Base-by-base conservation (phyloP, 768 basidiomycete species). In the Termitomyces sp. region DNA sequence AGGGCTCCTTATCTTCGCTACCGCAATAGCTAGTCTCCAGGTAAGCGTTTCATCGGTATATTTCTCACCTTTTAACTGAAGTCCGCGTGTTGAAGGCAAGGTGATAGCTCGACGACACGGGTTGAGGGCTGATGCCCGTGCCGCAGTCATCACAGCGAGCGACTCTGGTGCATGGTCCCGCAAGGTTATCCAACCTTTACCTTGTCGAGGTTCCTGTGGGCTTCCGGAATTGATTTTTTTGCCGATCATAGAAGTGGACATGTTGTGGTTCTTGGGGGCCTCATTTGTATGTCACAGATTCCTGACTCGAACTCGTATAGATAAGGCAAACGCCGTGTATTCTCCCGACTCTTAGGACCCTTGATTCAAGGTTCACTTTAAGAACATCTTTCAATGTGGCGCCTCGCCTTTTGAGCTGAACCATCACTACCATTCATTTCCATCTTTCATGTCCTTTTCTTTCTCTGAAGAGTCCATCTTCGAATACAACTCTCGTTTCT, bases 361-460 rank as follows among this genome's bases (percentile, higher is more conserved):
- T 57, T 32, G 2, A 53, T 49, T 61, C 41, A 50, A 54, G 41
- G 44, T 46, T 48, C 41, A 16, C 26, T 29, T 44, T 20, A 26
- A 43, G 24, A 14, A 13, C 27, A 20, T 37, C 46, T 56, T 57
- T 43, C 48, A 46, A 57, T 54, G 56, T 57, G 56, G 46, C 46
- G 46, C 27, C 52, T 43, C 48, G 27, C 32, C 29, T 56, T 31
- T 53, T 18, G 39, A 47, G 24, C 42, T 42, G 41, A 47, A 61
- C 29, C 27, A 49, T 46, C 43, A 34, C 53, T 37, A 36, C 47
- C 46, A 37, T 22, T 54, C 37, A n/a, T 51, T 55, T 24, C 57
- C 46, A 20, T 34, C 24, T 26, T 42, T 24, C 50, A 51, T 57
- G 56, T 29, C 48, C 29, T 51, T 61, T 44, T 58, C 60, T 39